Base-by-base conservation (phyloP, 1,284 basidiomycete species). In the Pascua guehoae region DNA sequence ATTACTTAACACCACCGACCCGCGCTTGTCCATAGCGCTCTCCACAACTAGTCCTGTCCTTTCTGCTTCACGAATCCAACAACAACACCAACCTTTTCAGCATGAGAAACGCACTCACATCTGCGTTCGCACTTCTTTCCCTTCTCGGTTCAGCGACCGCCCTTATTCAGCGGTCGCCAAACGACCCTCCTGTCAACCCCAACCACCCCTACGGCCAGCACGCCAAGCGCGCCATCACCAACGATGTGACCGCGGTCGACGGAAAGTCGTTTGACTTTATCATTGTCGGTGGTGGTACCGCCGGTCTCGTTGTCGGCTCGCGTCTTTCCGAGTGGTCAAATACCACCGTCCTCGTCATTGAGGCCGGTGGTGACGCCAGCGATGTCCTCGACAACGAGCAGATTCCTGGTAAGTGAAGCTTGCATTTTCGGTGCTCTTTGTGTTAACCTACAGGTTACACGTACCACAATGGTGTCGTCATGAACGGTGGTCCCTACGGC, bases 221-320 rank as follows among this genome's bases (percentile, higher is more conserved):
- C 17, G 57, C 71, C 43, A 61, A 51, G 45, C 58, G 58, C 14
- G 46, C 53, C 9, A 37, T 75, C 47, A 73, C 73, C 8, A 56
- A 60, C 46, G 62, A 73, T 41, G 61, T 66, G 10, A 48, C 66
- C n/a, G 53, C 53, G 42, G 66, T 75, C 32, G 50, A 61, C 43
- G 71, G 68, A 18, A 56, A 63, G 39, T 59, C 58, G 8, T 78
- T 74, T 51, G 76, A 78, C 55, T 78, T 76, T 54, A 64, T 78
- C 46, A 72, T 78, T 57, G 74, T 72, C 10, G 76, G 76, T 42
- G 88, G 88, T 41, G 88, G 88, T 47, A 81, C 86, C 5, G 86
- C 86, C 5, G 89, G 88, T 38, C 81, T 90, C 17, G 85, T 85
- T 10, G 72, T 91, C 36, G 89, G 88, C 2, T 77, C 82, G 15